A percentile compares a stretch with the other conserved stretches of the same genome.
phyloP scores from a whole-genome alignment of 2,329 filamentous ascomycete genomes.

The Neobulgaria alba region DNA sequence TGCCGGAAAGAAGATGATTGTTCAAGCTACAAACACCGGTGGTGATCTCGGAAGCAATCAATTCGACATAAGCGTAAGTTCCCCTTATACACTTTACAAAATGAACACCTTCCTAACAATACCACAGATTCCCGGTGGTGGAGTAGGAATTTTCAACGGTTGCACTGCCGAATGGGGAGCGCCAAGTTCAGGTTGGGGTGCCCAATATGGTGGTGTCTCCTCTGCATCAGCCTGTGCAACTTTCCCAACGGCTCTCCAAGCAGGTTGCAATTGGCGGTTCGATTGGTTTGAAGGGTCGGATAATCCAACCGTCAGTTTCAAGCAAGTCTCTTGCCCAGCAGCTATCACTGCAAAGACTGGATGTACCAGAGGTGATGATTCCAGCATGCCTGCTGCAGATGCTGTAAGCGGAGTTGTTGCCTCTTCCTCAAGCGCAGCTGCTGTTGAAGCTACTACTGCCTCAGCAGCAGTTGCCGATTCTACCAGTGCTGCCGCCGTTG shows the following conservation, averaged over 20 bases:
- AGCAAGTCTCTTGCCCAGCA: conserved; percentile 35
- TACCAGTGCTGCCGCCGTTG: neutral
- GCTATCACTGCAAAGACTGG: conserved; percentile 35
- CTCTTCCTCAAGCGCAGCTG: neutral
- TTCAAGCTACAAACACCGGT: conserved; percentile 59
- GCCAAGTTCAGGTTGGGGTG: conserved; percentile 35
- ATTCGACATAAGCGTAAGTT: conserved; percentile 40
- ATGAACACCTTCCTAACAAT: neutral
- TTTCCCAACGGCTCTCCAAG: conserved; percentile 35
- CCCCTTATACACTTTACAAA: neutral
- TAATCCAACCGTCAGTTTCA: conserved; percentile 37
- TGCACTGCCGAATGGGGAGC: conserved; percentile 41
- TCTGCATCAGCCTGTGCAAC: conserved; percentile 34
- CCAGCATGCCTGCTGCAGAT: conserved; percentile 3
- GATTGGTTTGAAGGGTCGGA: conserved; percentile 42
- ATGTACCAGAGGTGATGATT: conserved; percentile 25
- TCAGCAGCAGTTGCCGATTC: too few species aligned
- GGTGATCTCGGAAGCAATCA: conserved; percentile 47
- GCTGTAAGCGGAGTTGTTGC: neutral
- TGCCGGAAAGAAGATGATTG: conserved; percentile 52
- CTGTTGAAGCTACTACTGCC: neutral
- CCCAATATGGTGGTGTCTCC: conserved; percentile 39
- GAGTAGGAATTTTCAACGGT: conserved; percentile 46
- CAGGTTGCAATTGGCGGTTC: conserved; percentile 43
- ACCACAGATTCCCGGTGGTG: conserved; percentile 43